Conservation (phyloP, 73 alveolate genomes). For the Uronychia setigera region DNA sequence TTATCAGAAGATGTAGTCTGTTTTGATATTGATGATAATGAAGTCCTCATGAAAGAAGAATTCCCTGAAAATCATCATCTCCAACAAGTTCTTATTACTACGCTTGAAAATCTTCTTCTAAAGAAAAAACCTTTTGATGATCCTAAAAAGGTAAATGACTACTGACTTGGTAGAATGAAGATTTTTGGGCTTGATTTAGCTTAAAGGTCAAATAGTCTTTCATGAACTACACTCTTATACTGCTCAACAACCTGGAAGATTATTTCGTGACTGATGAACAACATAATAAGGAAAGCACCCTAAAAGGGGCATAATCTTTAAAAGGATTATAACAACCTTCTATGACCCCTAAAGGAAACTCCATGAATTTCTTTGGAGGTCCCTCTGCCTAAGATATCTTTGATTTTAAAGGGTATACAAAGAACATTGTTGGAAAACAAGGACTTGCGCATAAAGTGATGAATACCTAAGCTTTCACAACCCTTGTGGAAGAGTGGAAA, state of each 20-base stretch:
- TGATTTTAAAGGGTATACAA: background rate
- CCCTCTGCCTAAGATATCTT: background rate
- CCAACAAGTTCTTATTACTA: background rate
- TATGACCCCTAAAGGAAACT: background rate
- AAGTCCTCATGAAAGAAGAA: background rate
- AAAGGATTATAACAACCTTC: background rate
- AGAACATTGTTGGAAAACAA: no score
- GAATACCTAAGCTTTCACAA: background rate
- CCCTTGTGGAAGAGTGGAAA: background rate
- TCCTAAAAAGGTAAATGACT: background rate
- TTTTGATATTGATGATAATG: background rate
- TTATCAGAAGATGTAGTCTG: background rate
- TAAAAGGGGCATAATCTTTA: background rate
- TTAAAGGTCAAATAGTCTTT: background rate
- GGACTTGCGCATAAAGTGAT: no score
- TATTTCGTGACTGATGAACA: background rate
- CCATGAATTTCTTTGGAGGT: background rate
- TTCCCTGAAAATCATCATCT: background rate
- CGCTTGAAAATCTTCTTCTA: background rate
- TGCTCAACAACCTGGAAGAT: background rate
- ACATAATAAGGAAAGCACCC: no score
- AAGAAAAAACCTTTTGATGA: background rate
- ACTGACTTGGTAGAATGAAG: background rate
- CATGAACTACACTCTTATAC: background rate
- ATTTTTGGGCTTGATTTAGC: background rate